Percentiles rank a stretch among this genome's conserved stretches.
These are phyloP conservation scores for Aspergillus felis DNA, from an alignment of 2,329 filamentous ascomycete species.

Conservation along the genomic window DNA sequence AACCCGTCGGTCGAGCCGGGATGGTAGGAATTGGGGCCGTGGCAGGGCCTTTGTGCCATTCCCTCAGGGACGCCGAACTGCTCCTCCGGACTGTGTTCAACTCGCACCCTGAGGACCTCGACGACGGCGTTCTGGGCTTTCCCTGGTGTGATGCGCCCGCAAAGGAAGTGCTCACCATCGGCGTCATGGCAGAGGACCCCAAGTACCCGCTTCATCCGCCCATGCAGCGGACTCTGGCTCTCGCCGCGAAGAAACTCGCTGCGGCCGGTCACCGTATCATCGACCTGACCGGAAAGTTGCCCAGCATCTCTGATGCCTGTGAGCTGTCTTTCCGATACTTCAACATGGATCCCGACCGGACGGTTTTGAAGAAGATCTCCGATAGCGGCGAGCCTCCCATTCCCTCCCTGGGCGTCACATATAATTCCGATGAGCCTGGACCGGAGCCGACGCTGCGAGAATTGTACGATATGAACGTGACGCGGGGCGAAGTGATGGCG, in stretches of 20 bases:
- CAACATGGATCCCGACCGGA: constrained; percentile 19
- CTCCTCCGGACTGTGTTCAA: constrained; percentile 9
- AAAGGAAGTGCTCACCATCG: constrained; percentile 10
- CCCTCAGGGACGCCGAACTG: constrained; percentile 12
- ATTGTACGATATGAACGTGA: constrained; percentile 16
- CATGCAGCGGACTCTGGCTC: constrained; percentile 15
- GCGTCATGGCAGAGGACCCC: constrained; percentile 19
- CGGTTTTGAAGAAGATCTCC: constrained; percentile 12
- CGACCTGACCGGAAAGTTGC: constrained; percentile 8
- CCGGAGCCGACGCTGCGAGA: constrained; percentile 15
- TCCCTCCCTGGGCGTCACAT: constrained; percentile 14
- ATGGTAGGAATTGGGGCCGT: constrained; percentile 16
- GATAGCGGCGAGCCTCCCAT: constrained; percentile 17
- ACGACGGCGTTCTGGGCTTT: constrained; percentile 11
- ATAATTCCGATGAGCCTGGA: constrained; percentile 3
- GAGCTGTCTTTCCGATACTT: constrained; percentile 17
- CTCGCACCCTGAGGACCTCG: constrained; percentile 5
- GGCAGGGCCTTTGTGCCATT: constrained; percentile 18
- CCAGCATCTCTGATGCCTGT: constrained; percentile 5
- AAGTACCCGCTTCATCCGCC: constrained; percentile 17
- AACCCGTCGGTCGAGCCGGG: constrained; percentile 10
- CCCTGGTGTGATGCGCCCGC: constrained; percentile 6
- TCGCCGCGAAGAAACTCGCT: constrained; percentile 13
- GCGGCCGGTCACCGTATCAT: constrained; percentile 18
- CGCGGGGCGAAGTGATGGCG: constrained; percentile 7